These are phyloP conservation scores for Pseudoneurospora amorphoporcata DNA, from an alignment of 495 filamentous ascomycete genomes.

Conservation along the genomic window DNA sequence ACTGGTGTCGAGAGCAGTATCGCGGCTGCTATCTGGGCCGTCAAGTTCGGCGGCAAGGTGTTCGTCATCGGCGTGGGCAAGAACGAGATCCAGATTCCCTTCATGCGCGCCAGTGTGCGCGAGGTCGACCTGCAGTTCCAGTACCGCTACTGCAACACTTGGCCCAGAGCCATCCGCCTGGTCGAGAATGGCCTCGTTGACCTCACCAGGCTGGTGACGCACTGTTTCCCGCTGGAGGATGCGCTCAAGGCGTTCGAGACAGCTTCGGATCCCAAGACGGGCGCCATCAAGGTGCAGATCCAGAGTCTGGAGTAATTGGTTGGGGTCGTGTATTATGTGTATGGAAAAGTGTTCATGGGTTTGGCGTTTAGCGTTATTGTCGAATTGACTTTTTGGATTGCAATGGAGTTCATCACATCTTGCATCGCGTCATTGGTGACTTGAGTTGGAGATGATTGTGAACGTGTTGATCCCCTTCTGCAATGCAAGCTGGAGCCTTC, in stretches of 20 bases:
- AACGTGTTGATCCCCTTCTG: neutral
- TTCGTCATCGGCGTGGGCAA: conserved; percentile 89
- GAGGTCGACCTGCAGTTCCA: conserved; percentile 94
- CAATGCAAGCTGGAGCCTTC: neutral
- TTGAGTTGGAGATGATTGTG: neutral
- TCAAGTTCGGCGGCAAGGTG: conserved; percentile 88
- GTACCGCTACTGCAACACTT: conserved; percentile 91
- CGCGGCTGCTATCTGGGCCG: conserved; percentile 71
- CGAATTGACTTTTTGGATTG: neutral
- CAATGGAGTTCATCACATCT: neutral
- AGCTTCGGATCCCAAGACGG: conserved; percentile 75
- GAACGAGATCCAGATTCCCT: conserved; percentile 88
- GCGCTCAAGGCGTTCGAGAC: conserved; percentile 83
- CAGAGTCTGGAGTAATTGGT: conserved; percentile 42
- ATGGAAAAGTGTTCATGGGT: neutral
- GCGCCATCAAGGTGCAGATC: conserved; percentile 94
- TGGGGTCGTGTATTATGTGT: neutral
- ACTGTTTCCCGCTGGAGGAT: conserved; percentile 76
- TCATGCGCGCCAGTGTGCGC: conserved; percentile 80
- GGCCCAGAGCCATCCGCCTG: conserved; percentile 85
- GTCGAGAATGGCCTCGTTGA: conserved; percentile 74
- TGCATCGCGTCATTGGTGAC: neutral
- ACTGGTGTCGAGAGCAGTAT: conserved; percentile 89
- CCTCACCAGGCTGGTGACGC: conserved; percentile 72
- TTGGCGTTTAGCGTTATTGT: neutral